Evolutionary conservation across 257 asterid genomes (phyloP), one percentile per base, ranked within the genome.

Genomic region (Rhazya stricta): DNA sequence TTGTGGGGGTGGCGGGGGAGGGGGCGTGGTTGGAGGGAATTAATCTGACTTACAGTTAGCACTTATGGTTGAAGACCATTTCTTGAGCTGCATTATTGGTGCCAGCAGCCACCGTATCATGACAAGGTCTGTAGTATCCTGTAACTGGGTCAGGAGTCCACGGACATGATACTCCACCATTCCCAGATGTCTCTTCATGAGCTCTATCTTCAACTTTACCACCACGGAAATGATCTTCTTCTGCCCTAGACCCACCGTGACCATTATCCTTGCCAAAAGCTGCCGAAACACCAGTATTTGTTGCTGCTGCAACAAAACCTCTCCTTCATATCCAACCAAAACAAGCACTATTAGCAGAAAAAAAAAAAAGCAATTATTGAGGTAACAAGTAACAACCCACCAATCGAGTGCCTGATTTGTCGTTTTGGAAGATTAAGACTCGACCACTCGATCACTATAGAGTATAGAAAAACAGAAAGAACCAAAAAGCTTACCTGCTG

Each of bases 111-210:
- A 51, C 25, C 18, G 67, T 75, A 50, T 65, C 37, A 11, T 60
- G 67, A 13, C 62, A 25, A 48, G 78, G 73, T 50, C 42, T 61
- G 62, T 62, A 74, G 50, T 61, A 45, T 9, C 78, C 78, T 9
- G 73, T 75, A 27, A 37, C 67, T 16, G 79, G 78, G 45, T 75
- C 78, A 3, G 78, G 78, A 2, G n/a, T 18, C 78, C 78, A 75
- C 13, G 78, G 11, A 30, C 53, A 53, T 29, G n/a, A 27, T 2
- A 10, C 3, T 12, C 71, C 71, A 18, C 7, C 30, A 5, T 11
- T 57, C 32, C 11, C 57, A 18, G 8, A 34, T 62, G 48, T 1
- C 3, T 73, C 25, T 1, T 8, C 46, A 51, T 7, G 32, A 12
- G 16, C 23, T 57, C 25, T 67, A 1, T 67, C 60, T 69, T 75